Evolutionary conservation across 2,329 filamentous ascomycete genomes (phyloP), one percentile per base, ranked within the genome.

Genomic region (Teratosphaeria nubilosa): DNA sequence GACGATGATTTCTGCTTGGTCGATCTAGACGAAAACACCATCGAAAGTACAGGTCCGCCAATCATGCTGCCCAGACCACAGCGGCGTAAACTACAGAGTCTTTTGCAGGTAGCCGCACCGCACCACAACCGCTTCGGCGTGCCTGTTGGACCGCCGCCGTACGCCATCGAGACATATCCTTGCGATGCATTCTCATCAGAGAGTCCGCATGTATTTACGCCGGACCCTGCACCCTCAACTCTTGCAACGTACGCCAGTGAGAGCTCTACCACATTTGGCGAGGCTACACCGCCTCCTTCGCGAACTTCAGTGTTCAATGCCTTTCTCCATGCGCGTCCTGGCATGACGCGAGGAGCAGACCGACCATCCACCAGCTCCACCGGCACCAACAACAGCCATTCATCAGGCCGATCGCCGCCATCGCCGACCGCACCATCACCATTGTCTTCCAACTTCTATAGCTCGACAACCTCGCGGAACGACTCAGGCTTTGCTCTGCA

Each of bases 1-100:
- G 90, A 96, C 6, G 94, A 97, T 67, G 94, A 97, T 69, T 97
- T 92, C 71, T 91, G 97, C 20, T 79, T 97, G 16, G 91, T 97
- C 37, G 94, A 99, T 73, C 78, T 99, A 55, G 94, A 99, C 73
- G 85, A 88, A 71, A 89, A 99, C 72, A 86, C 86, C 16, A 91
- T 99, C 60, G 90, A 96, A 69, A 88, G 90, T 54, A 94, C 90
- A 1, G 79, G 84, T 5, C 82, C 86, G 59, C 90, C 91, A n/a
- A 81, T 83, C 53, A 80, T 86, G 51, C 79, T 99, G 25, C 94
- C 94, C 10, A 86, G 90, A 61, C 92, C 96, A 68, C 89, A 95
- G 71, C 85, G 94, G 54, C 82, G 91, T 63, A 99, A 99, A 74
- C 82, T 99, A 31, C 81, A 90, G 67, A 91, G 91, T 16, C 78